Evolutionary conservation across 352 stramenopile species (phyloP).

Genomic region (Globisporangium megalacanthum): DNA sequence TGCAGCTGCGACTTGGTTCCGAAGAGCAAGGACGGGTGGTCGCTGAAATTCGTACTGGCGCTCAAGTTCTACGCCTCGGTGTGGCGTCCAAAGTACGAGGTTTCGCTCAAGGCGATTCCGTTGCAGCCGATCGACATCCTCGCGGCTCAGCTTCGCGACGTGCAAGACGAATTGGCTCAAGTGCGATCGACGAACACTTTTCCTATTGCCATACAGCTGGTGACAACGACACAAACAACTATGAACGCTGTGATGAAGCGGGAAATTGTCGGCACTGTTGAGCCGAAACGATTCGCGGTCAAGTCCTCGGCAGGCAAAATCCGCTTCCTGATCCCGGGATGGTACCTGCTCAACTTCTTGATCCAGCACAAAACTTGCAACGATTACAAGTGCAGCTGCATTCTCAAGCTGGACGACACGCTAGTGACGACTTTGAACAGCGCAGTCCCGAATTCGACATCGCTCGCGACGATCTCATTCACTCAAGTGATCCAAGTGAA

Average conservation of each 20-base stretch:
- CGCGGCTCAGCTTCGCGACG: constrained; percentile 4
- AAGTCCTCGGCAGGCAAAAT: background rate
- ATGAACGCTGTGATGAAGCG: background rate
- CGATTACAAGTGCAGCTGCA: background rate
- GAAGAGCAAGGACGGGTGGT: background rate
- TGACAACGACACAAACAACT: too few relatives aligned
- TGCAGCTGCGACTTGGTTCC: background rate
- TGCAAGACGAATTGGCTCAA: constrained; percentile 7
- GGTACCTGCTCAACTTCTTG: background rate
- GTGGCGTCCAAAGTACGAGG: constrained; percentile 5
- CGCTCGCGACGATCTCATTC: background rate
- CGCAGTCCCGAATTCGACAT: too few relatives aligned
- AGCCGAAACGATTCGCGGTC: background rate
- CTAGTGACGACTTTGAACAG: background rate
- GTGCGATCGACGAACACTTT: too few relatives aligned
- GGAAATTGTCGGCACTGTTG: background rate
- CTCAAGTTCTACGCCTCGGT: background rate
- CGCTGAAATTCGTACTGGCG: background rate
- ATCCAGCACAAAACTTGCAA: background rate
- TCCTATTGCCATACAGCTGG: too few relatives aligned
- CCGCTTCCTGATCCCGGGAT: background rate
- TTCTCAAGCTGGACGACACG: background rate
- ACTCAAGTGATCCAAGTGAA: background rate
- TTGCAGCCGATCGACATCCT: constrained; percentile 6
- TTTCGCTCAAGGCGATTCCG: constrained; percentile 1